Base-by-base conservation (phyloP, 148 eudicot species). In the Fagopyrum esculentum region DNA sequence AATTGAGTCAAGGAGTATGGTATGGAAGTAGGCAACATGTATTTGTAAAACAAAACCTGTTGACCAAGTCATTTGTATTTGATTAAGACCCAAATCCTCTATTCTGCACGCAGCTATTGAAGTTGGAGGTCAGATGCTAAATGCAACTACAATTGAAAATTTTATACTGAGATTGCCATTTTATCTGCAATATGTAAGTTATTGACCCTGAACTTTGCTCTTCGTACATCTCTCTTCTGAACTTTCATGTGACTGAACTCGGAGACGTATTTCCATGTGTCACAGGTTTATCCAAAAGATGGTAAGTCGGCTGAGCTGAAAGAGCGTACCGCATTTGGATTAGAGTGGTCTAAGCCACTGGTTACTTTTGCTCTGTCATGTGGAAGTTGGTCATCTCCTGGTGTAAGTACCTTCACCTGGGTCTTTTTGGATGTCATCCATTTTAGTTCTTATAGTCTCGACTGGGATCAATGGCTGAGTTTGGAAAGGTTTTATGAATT, bases 351-450 rank as follows among this genome's bases (percentile, higher is more conserved):
- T 4, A 52, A 71, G 54, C 73, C 73, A 45, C 35, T 71, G 5
- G 73, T 71, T 19, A 45, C 73, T 3, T 71, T 71, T 71, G 73
- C 73, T 17, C 54, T 71, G 13, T 71, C 73, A 8, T 71, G 73
- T 13, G 73, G 73, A 71, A 71, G 54, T 52, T 71, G 73, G 73
- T 71, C 73, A 45, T 91, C 96, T 29, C 98, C 97, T 69, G 96
- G 93, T 79, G 98, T 95, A 79, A 92, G 97, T 82, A 71, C 29
- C 40, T 72, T 44, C 16, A 56, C 56, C 22, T 46, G 35, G n/a
- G n/a, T n/a, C n/a, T n/a, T n/a, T n/a, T n/a, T n/a, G n/a, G n/a
- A n/a, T n/a, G n/a, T n/a, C n/a, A n/a, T n/a, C n/a, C n/a, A n/a
- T n/a, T n/a, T n/a, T n/a, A n/a, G n/a, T n/a, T n/a, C n/a, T n/a